These are phyloP conservation scores for Cordyceps fumosorosea DNA, from an alignment of 2,329 filamentous ascomycete species.

Conservation along the genomic window DNA sequence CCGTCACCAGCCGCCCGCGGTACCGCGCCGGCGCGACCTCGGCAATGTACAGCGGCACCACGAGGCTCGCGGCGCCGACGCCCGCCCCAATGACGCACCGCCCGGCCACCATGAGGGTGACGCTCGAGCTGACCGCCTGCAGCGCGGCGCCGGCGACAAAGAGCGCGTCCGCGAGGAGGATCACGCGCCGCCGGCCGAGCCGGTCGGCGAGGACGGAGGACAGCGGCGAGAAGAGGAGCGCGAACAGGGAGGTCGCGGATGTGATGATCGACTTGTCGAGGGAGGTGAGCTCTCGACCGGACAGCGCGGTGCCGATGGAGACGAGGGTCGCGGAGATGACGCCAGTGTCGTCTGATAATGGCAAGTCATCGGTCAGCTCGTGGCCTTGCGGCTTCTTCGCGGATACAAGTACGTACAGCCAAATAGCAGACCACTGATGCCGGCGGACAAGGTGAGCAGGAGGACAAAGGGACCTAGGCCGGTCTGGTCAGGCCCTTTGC, in stretches of 20 bases:
- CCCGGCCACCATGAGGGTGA: conserved; percentile 60
- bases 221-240: conserved; percentile 56
- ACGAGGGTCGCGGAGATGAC: conserved; percentile 64
- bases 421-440: conserved; percentile 61
- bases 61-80: conserved; percentile 71
- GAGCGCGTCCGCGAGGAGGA: conserved; percentile 57
- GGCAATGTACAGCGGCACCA: conserved; percentile 81
- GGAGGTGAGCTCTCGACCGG: conserved; percentile 48
- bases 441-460: conserved; percentile 56
- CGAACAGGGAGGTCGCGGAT: conserved; percentile 61
- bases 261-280: conserved; percentile 66
- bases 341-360: conserved; percentile 53
- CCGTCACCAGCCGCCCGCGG: conserved; percentile 73
- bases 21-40: conserved; percentile 74
- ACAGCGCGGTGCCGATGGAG: conserved; percentile 54
- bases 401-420: conserved; percentile 46
- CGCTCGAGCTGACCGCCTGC: conserved; percentile 53
- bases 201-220: conserved; percentile 58
- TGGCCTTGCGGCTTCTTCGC: background rate
- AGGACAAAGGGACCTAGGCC: conserved; percentile 50
- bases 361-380: background rate
- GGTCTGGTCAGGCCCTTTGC: conserved; percentile 22
- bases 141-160: conserved; percentile 62
- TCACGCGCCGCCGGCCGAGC: conserved; percentile 55
- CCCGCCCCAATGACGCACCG: conserved; percentile 64